A percentile compares a stretch with the other conserved stretches of the same genome.
Evolutionary conservation across 305 asterid species (phyloP).

Genomic region (Solanum aculeatissimum): DNA sequence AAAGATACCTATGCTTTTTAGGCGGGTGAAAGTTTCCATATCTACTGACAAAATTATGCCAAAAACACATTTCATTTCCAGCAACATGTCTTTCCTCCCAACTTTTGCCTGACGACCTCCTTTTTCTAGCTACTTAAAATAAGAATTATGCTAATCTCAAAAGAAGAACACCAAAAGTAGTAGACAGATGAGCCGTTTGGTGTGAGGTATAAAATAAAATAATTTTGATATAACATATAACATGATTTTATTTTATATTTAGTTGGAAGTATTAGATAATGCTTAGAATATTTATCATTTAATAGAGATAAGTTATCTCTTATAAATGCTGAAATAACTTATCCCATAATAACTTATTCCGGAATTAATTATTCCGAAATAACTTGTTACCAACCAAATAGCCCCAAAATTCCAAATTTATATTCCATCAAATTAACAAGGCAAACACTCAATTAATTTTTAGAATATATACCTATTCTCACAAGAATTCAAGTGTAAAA

Average conservation of each 20-base stretch:
- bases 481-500: not conserved
- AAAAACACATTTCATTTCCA: conserved; percentile 22
- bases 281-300: too few species aligned
- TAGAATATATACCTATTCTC: not conserved
- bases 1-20: conserved; percentile 29
- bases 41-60: conserved; percentile 7
- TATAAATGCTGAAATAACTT: too few species aligned
- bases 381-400: too few species aligned
- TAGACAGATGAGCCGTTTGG: too few species aligned
- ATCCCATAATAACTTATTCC: too few species aligned
- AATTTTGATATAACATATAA: too few species aligned
- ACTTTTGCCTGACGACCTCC: not conserved
- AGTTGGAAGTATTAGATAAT: too few species aligned
- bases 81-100: conserved; percentile 10
- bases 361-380: too few species aligned
- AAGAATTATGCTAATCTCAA: not conserved
- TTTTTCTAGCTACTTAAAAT: not conserved
- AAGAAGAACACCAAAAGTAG: too few species aligned
- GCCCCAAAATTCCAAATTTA: not conserved
- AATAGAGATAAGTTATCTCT: too few species aligned
- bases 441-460: not conserved
- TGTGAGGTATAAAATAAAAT: too few species aligned
- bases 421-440: not conserved
- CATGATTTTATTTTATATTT: too few species aligned
- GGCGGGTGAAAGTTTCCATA: conserved; percentile 27